Conservation (phyloP, 768 basidiomycete genomes). For the Tylopilus vinaceipallidus region DNA sequence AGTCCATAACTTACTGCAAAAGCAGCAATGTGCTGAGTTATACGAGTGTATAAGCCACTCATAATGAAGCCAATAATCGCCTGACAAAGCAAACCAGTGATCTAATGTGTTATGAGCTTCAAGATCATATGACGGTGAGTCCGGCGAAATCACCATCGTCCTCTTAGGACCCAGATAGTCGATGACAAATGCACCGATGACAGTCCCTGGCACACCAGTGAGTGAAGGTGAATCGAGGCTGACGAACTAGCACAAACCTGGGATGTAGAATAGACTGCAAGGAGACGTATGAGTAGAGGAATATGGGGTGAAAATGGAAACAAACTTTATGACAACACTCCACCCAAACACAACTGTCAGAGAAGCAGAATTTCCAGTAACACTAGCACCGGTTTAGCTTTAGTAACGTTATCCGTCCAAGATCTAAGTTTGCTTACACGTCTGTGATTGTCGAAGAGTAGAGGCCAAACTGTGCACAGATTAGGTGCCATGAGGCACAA, state of each 20-base stretch:
- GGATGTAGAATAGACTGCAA: conserved; percentile 62
- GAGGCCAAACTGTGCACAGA: conserved; percentile 59
- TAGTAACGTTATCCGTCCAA: background rate
- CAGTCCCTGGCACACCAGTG: conserved; percentile 40
- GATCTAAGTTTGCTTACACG: conserved; percentile 39
- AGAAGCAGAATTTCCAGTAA: conserved; percentile 52
- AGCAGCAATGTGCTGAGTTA: conserved; percentile 63
- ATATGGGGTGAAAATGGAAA: background rate
- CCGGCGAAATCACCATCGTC: conserved; percentile 53
- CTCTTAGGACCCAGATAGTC: conserved; percentile 75
- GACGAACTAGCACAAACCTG: conserved; percentile 33
- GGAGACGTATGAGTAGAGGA: conserved; percentile 3
- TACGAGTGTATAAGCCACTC: conserved; percentile 71
- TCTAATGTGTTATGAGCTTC: conserved; percentile 37
- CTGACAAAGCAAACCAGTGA: conserved; percentile 63
- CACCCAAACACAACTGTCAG: conserved; percentile 74
- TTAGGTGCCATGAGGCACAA: background rate
- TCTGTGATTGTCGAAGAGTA: conserved; percentile 77
- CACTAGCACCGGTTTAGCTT: conserved; percentile 35
- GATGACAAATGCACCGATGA: conserved; percentile 72
- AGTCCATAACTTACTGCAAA: conserved; percentile 55
- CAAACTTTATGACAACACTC: conserved; percentile 82
- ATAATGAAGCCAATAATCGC: conserved; percentile 84
- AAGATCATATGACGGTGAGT: background rate
- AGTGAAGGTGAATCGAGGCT: conserved; percentile 7